These are phyloP conservation scores for Microbotryomycetes sp. DNA, from an alignment of 1,284 basidiomycete species.

Conservation along the genomic window DNA sequence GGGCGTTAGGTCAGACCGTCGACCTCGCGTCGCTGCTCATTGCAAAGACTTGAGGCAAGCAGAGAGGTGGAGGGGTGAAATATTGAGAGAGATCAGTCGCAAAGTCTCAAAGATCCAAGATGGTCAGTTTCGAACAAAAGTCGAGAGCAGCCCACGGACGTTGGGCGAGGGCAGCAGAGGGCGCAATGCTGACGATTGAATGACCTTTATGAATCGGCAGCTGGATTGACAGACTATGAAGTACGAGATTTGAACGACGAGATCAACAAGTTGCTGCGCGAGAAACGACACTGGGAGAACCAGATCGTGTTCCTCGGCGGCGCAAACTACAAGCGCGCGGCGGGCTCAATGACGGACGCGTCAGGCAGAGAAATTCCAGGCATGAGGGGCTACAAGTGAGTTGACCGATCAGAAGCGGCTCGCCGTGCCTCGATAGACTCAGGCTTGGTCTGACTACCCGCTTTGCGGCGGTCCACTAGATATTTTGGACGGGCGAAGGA, in stretches of 20 bases:
- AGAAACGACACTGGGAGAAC: constrained; percentile 96
- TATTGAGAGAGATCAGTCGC: constrained; percentile 83
- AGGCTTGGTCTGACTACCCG: too few relatives aligned
- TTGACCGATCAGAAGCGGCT: too few relatives aligned
- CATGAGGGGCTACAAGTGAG: constrained; percentile 95
- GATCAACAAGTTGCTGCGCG: constrained; percentile 90
- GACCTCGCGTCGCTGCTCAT: constrained; percentile 80
- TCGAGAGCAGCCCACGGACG: not conserved
- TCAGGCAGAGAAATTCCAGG: constrained; percentile 92
- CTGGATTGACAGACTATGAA: constrained; percentile 90
- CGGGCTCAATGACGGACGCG: constrained; percentile 79
- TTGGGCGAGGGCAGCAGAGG: not conserved
- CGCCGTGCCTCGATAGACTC: too few relatives aligned
- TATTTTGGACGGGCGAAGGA: constrained; percentile 98
- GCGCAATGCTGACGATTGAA: too few relatives aligned
- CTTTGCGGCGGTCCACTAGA: constrained; percentile 51
- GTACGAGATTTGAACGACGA: constrained; percentile 95
- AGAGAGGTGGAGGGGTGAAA: constrained; percentile 92
- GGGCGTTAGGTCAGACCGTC: constrained; percentile 65
- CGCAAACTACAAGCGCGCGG: constrained; percentile 86
- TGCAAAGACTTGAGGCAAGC: constrained; percentile 88
- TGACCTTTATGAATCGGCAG: constrained; percentile 44
- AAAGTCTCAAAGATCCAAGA: constrained; percentile 99
- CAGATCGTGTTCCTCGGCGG: constrained; percentile 92
- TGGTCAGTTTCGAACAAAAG: constrained; percentile 50